phyloP scores from a whole-genome alignment of 1,284 basidiomycete species.

The Ceraceosorus guamensis region DNA sequence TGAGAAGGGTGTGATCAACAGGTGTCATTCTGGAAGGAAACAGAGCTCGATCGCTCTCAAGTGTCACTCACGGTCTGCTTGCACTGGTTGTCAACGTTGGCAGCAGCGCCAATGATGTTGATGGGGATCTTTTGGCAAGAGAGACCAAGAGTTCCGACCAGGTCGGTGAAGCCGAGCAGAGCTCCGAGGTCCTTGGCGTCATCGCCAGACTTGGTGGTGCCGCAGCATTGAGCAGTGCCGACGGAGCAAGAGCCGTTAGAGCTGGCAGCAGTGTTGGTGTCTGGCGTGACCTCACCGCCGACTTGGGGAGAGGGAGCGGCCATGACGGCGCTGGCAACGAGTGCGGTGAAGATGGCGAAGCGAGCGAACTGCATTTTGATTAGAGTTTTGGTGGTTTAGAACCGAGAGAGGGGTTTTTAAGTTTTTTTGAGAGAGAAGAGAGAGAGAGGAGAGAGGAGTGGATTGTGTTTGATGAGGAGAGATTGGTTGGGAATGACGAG shows the following conservation, averaged over 20 bases:
- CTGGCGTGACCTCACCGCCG: background rate
- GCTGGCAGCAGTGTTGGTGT: background rate
- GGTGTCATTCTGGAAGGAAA: constrained; percentile 8
- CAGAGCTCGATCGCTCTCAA: too few relatives aligned
- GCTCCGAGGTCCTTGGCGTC: constrained; percentile 16
- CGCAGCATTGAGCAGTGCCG: background rate
- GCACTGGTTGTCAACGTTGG: constrained; percentile 22
- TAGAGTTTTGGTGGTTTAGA: too few relatives aligned
- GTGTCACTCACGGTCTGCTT: too few relatives aligned
- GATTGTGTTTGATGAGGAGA: background rate
- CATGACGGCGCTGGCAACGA: background rate
- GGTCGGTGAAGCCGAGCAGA: constrained; percentile 23
- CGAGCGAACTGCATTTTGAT: background rate
- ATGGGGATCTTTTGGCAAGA: constrained; percentile 30
- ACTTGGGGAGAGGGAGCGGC: background rate
- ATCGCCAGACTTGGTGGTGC: background rate
- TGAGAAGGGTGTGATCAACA: background rate
- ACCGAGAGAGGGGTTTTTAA: background rate
- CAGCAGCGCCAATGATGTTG: constrained; percentile 11
- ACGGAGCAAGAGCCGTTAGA: background rate
- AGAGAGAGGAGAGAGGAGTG: background rate
- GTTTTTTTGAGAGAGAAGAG: background rate
- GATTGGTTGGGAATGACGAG: background rate
- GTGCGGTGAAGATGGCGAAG: too few relatives aligned
- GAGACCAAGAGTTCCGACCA: constrained; percentile 23